These are phyloP conservation scores for Termitomyces sp. DNA, from an alignment of 768 basidiomycete genomes.

Conservation along the genomic window DNA sequence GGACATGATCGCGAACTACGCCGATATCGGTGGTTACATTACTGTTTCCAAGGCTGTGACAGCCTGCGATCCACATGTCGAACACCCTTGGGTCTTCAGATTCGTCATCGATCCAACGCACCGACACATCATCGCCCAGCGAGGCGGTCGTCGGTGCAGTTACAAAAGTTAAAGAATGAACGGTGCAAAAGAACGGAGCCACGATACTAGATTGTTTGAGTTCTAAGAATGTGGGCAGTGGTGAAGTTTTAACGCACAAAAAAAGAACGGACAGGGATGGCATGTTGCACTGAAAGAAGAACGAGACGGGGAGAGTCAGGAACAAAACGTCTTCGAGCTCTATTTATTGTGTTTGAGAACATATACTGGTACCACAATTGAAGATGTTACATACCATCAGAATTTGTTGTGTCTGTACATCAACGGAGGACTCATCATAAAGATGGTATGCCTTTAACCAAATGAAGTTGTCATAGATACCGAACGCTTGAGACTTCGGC, in stretches of 20 bases:
- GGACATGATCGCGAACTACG: not conserved
- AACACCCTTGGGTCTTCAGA: not conserved
- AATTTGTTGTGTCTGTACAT: too few species aligned
- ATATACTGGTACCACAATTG: not conserved
- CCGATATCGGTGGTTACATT: too few species aligned
- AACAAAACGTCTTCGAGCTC: too few species aligned
- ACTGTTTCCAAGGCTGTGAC: too few species aligned
- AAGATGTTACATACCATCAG: not conserved
- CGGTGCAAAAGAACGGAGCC: not conserved
- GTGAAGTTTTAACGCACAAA: not conserved
- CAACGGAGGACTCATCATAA: too few species aligned
- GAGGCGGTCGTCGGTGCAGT: not conserved
- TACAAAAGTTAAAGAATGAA: not conserved
- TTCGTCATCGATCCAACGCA: not conserved
- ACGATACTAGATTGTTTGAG: not conserved
- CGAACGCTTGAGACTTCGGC: too few species aligned
- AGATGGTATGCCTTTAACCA: too few species aligned
- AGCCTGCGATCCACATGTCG: not conserved
- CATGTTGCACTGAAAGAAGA: not conserved
- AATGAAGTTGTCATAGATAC: too few species aligned
- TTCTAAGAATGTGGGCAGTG: not conserved
- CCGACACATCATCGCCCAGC: not conserved
- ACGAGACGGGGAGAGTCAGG: not conserved
- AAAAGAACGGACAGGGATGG: not conserved
- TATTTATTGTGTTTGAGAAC: not conserved